These are phyloP conservation scores for Telopea speciosissima DNA, from an alignment of 177 flowering plant genomes.

Conservation along the genomic window DNA sequence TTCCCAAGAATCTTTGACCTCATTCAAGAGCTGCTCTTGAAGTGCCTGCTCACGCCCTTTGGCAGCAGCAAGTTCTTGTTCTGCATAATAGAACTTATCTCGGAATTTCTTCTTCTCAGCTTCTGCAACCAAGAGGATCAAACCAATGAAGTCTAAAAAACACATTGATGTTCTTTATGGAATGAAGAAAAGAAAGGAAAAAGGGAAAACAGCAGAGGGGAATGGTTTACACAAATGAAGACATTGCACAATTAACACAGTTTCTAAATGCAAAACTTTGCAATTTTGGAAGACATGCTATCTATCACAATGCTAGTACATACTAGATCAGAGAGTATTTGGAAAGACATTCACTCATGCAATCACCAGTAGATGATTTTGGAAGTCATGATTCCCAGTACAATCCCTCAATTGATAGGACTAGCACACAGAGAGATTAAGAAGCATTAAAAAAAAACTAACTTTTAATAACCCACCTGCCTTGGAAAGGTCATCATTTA, in stretches of 20 bases:
- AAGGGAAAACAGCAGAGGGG: neutral
- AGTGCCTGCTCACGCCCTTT: slow-evolving; percentile 69
- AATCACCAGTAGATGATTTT: neutral
- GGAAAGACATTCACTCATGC: neutral
- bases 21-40: slow-evolving; percentile 72
- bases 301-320: neutral
- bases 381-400: neutral
- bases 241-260: neutral
- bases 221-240: neutral
- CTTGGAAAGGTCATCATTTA: slow-evolving; percentile 42
- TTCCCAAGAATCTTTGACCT: slow-evolving; percentile 57
- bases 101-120: slow-evolving; percentile 58
- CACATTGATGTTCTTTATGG: neutral
- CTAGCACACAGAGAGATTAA: neutral
- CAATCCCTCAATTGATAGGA: neutral
- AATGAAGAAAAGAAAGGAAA: neutral
- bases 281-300: neutral
- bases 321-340: neutral
- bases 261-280: neutral
- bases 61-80: slow-evolving; percentile 95
- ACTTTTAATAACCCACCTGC: slow-evolving; percentile 39
- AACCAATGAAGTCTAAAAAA: neutral
- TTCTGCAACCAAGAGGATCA: slow-evolving; percentile 36
- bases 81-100: slow-evolving; percentile 48
- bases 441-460: neutral